phyloP scores from a whole-genome alignment of 352 stramenopile species.

The Globisporangium okanoganense region DNA sequence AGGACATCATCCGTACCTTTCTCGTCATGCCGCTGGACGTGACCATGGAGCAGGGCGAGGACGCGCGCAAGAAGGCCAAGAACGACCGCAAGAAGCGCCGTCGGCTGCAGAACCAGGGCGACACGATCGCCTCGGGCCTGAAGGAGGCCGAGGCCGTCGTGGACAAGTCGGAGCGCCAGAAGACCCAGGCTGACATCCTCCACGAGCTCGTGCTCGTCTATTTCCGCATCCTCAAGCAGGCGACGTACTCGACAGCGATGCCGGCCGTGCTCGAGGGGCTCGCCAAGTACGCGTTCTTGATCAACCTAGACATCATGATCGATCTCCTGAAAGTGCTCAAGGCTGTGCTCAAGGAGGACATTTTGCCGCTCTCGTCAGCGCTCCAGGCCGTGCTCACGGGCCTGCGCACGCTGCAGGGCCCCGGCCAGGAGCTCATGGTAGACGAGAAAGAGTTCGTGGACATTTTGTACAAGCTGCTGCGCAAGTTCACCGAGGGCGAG shows the following conservation, averaged over 20 bases:
- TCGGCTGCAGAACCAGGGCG: slow-evolving; percentile 65
- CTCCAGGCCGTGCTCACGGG: slow-evolving; percentile 90
- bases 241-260: slow-evolving; percentile 85
- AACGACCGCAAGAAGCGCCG: slow-evolving; percentile 82
- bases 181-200: slow-evolving; percentile 93
- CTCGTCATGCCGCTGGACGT: slow-evolving; percentile 79
- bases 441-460: slow-evolving; percentile 96
- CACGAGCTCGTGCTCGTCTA: slow-evolving; percentile 95
- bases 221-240: slow-evolving; percentile 95
- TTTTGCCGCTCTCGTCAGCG: slow-evolving; percentile 58
- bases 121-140: slow-evolving; percentile 88
- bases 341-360: slow-evolving; percentile 80
- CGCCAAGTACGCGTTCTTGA: slow-evolving; percentile 95
- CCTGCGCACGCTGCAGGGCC: slow-evolving; percentile 91
- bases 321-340: slow-evolving; percentile 96
- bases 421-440: slow-evolving; percentile 94
- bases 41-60: slow-evolving; percentile 83
- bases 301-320: slow-evolving; percentile 98
- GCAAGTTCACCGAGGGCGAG: slow-evolving; percentile 62
- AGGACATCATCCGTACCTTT: slow-evolving; percentile 70
- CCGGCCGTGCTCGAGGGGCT: slow-evolving; percentile 91
- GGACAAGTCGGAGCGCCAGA: slow-evolving; percentile 90
- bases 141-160: slow-evolving; percentile 94
- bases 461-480: slow-evolving; percentile 90
- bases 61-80: slow-evolving; percentile 76